Evolutionary conservation across 345 rosid genomes (phyloP), one percentile per base, ranked within the genome.

Genomic region (Heritiera fomes): DNA sequence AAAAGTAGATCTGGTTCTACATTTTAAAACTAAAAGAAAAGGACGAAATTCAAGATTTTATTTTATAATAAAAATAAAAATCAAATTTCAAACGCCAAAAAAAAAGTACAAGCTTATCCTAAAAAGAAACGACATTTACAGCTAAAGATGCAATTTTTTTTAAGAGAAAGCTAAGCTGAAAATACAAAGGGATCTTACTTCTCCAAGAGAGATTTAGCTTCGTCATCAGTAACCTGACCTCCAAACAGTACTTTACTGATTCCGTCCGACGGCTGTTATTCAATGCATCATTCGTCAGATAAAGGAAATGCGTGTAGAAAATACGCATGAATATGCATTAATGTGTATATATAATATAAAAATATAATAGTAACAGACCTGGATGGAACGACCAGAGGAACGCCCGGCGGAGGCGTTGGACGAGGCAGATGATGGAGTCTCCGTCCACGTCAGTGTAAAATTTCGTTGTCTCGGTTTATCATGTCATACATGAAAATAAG

Each of bases 361-460:
- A 3, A 34, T 34, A 34, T 34, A 34, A 34, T 6, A 64, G 60
- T 49, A 43, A 2, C 45, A 4, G 56, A 55, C 87, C 85, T 82
- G 88, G 81, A 82, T 85, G 67, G 86, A 81, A 66, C 85, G 87
- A 62, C 80, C 45, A 61, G 84, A 87, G 81, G 84, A 67, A 53
- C 81, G 86, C 74, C 23, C 70, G 83, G 85, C 63, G 53, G 75
- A 38, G 53, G 38, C 38, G 38, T 34, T 34, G 38, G 38, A 34
- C 3, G 88, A 84, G 11, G 88, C 90, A 67, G 93, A 47, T 7
- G 87, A 82, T 12, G 90, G 90, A 14, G 83, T 78, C 84, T 94
- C 98, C 14, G 93, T 81, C 98, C 99, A 96, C 17, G 94, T 84
- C 76, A 94, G 98, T n/a, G n/a, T n/a, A n/a, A n/a, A n/a, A n/a